Evolutionary conservation across 768 basidiomycete species (phyloP).

Genomic region (Rhodotorula graminis): DNA sequence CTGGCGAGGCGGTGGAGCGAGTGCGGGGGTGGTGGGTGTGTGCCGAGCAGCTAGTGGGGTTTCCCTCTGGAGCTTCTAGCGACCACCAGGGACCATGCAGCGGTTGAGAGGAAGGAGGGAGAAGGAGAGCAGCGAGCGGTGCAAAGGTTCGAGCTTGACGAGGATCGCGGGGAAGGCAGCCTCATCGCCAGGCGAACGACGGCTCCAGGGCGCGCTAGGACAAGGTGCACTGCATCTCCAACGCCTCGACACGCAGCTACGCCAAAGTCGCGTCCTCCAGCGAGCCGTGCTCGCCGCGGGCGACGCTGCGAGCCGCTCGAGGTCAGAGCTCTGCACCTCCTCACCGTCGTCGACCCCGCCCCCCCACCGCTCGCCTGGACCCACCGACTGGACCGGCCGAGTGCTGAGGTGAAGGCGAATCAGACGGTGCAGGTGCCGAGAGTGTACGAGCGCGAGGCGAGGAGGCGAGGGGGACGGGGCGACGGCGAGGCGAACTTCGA

Average conservation of each 20-base stretch:
- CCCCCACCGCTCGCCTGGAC: background rate
- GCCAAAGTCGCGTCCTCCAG: too few relatives aligned
- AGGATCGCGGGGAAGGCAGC: background rate
- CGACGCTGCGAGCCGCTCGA: background rate
- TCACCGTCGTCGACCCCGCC: too few relatives aligned
- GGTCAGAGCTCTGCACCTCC: too few relatives aligned
- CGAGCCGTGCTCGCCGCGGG: background rate
- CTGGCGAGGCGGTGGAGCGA: background rate
- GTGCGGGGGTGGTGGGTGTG: background rate
- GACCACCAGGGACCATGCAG: background rate
- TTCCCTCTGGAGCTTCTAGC: conserved; percentile 1
- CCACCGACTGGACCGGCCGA: background rate
- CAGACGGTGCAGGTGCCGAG: background rate
- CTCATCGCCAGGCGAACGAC: background rate
- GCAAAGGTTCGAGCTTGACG: background rate
- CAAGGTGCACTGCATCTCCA: background rate
- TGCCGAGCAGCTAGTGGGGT: background rate
- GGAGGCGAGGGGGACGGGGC: too few relatives aligned
- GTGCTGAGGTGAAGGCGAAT: background rate
- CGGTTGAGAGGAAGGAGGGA: background rate
- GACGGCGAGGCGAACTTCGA: background rate
- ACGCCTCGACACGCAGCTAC: background rate
- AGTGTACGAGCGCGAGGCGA: too few relatives aligned
- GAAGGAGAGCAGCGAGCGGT: background rate
- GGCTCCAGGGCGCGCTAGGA: too few relatives aligned